Base-by-base conservation (phyloP, 768 basidiomycete species). In the Sistotremastrum niveocremeum region DNA sequence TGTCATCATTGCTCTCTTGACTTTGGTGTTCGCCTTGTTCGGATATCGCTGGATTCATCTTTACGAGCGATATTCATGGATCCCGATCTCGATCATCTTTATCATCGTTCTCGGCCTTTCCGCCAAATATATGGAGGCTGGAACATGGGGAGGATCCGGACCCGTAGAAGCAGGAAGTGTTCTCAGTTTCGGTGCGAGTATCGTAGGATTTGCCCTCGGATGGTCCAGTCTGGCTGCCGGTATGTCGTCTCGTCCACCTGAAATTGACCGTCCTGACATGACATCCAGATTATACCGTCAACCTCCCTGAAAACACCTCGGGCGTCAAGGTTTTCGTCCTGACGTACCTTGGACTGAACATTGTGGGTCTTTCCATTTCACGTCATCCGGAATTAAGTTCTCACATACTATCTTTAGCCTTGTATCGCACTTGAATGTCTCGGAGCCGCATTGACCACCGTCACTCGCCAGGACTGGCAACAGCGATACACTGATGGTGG, bases 381-480 rank as follows among this genome's bases (percentile, higher is more conserved):
- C 20, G 20, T 20, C 20, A 20, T 20, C 20, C 46, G 56, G 51
- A 40, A 49, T 54, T 12, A 51, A 46, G 40, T 5, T 48, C 45
- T 20, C 20, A 20, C 20, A 20, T 20, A 20, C 20, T 20, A 20
- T 54, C 56, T 33, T 52, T 60, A 37, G 12, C 52, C 52, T 37
- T 49, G 52, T 38, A 57, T 71, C 49, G 57, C 68, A 42, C 49
- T 73, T 46, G 62, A 72, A 58, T 66, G 65, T 53, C 65, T 75
- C 44, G 73, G 73, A 36, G 59, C 69, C 20, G 50, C 68, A 43
- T 67, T 70, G 63, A 61, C 61, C 34, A 64, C 64, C 33, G 60
- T 62, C 48, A 50, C 45, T 31, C 49, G 48, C 50, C 59, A 64
- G 53, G 53, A 58, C 3, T 74, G 69, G 62, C 51, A 45, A 4